Evolutionary conservation across 257 asterid species (phyloP), one percentile per base, ranked within the genome.

Genomic region (Jacaranda mimosifolia): DNA sequence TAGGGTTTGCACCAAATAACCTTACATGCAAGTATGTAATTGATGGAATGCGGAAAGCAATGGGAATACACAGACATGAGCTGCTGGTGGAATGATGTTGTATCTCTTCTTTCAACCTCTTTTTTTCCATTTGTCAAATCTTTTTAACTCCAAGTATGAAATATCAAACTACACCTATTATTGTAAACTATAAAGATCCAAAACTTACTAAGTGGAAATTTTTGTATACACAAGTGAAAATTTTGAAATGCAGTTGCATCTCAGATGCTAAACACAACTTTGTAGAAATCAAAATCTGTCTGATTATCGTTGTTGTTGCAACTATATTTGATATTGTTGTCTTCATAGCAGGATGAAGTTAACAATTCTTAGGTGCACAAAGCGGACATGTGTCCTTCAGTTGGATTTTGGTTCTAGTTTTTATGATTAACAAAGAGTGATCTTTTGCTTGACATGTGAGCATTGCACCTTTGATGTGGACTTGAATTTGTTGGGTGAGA

Each of bases 11-110:
- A 42, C 92, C 98, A 58, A 91, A 81, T 77, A 83, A 82, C 74
- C 76, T 78, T 45, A 86, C 98, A 7, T 89, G 93, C 86, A 89
- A 92, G 88, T 86, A 84, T 55, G 84, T 91, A 26, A 82, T 94
- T 74, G 89, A 85, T 73, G 95, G 95, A 64, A 82, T 92, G 90
- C 73, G 81, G 86, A 89, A 74, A 79, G 88, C 88, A 43, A 71
- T 72, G 70, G 77, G 74, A 65, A 63, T 45, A 49, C 77, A 78
- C 74, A 82, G 83, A 43, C 49, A 19, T 46, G 79, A 75, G 74
- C 83, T 77, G 19, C 65, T 77, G 43, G 80, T 17, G 72, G 78
- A 57, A 77, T 84, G 77, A 76, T 66, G 64, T 26, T 58, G 81
- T 57, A 51, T 59, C 55, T 56, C 78, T 35, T 69, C 56, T 63